Evolutionary conservation across 176 grass and related monocot genomes (phyloP).

Genomic region (Stipa capillata): DNA sequence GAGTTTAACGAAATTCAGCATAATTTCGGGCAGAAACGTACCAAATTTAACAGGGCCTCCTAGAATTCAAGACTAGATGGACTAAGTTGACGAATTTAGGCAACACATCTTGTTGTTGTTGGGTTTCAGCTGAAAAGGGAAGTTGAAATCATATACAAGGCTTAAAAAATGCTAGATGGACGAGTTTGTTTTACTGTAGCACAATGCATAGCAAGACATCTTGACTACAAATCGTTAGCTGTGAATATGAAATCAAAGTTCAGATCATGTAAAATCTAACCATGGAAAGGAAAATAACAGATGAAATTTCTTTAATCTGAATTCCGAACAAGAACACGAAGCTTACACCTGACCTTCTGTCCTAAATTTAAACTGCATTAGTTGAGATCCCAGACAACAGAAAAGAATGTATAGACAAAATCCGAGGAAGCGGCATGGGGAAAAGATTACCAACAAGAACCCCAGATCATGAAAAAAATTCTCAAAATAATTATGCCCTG

Average conservation of each 20-base stretch:
- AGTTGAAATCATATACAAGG: not conserved
- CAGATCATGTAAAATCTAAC: not conserved
- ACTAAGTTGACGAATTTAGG: not conserved
- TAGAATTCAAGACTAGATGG: not conserved
- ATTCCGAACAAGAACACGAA: not conserved
- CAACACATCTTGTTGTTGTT: not conserved
- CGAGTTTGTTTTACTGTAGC: not conserved
- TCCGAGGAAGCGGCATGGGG: not conserved
- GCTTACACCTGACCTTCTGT: not conserved
- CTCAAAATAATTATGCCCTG: not conserved
- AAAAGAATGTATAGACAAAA: not conserved
- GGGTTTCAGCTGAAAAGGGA: not conserved
- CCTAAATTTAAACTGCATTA: not conserved
- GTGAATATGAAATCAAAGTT: not conserved
- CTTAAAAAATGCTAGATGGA: not conserved
- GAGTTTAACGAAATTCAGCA: not conserved
- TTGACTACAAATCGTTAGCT: not conserved
- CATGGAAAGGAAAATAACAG: not conserved
- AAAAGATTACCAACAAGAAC: not conserved
- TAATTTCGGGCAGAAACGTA: not conserved
- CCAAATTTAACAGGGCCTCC: not conserved
- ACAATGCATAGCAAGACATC: not conserved
- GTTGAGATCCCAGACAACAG: not conserved
- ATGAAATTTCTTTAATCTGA: not conserved
- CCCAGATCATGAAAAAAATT: not conserved